A percentile compares a stretch with the other conserved stretches of the same genome.
Conservation (phyloP, 2,329 filamentous ascomycete genomes). For the Coniochaeta sp. region DNA sequence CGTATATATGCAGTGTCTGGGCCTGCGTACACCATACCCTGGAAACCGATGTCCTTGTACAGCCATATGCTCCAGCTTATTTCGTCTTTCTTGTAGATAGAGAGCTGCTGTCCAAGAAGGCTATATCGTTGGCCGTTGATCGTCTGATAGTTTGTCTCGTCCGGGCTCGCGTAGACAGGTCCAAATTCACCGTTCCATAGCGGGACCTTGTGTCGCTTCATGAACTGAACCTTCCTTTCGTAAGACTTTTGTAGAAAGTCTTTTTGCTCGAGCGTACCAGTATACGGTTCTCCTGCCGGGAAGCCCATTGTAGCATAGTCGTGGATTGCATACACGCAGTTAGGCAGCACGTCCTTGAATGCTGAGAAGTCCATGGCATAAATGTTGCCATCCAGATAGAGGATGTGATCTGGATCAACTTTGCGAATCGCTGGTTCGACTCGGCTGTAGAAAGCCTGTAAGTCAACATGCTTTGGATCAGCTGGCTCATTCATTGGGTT, state of each 20-base stretch:
- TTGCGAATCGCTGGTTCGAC: slow-evolving; percentile 26
- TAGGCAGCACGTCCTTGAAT: slow-evolving; percentile 33
- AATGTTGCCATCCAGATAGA: slow-evolving; percentile 41
- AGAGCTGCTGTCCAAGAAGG: slow-evolving; percentile 27
- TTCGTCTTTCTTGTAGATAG: slow-evolving; percentile 19
- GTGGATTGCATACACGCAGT: slow-evolving; percentile 42
- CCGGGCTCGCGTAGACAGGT: slow-evolving; percentile 31
- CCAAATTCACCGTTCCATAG: slow-evolving; percentile 39
- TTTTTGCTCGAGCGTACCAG: slow-evolving; percentile 25
- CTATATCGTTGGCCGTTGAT: slow-evolving; percentile 28
- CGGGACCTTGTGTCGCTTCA: slow-evolving; percentile 26
- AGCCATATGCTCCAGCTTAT: slow-evolving; percentile 14
- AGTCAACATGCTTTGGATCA: slow-evolving; percentile 12
- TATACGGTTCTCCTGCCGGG: slow-evolving; percentile 28
- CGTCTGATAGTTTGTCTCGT: slow-evolving; percentile 22
- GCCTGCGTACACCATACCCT: slow-evolving; percentile 41
- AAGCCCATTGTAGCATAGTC: slow-evolving; percentile 47
- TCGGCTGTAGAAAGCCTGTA: slow-evolving; percentile 25
- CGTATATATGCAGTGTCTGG: slow-evolving; percentile 37
- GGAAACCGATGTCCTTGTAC: slow-evolving; percentile 43
- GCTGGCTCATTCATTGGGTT: slow-evolving; percentile 20
- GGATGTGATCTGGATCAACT: slow-evolving; percentile 34
- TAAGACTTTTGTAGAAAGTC: slow-evolving; percentile 24
- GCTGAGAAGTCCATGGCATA: slow-evolving; percentile 43
- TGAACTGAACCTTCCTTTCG: slow-evolving; percentile 29